Evolutionary conservation across 116 monocot species (phyloP), one percentile per base, ranked within the genome.

Genomic region (Trichopus zeylanicus): DNA sequence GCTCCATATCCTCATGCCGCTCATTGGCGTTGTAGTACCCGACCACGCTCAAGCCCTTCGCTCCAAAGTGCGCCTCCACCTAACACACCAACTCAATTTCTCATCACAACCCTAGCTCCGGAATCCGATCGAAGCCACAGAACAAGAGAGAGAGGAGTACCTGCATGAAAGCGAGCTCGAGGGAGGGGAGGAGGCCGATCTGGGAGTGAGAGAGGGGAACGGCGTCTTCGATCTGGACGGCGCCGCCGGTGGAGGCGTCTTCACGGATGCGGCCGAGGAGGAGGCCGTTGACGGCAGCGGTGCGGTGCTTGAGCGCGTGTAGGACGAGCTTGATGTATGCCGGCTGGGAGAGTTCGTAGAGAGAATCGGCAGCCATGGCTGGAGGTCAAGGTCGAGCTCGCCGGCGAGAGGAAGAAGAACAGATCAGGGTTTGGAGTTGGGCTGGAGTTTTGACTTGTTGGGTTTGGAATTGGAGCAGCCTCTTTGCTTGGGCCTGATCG

Each of bases 1-100:
- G 82, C 64, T 87, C 85, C 15, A 51, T 18, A 46, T 97, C 91
- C 26, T 80, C 82, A 37, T 73, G 54, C 31, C 91, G 58, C 65
- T 87, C 87, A 61, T 97, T 97, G 21, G 85, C 91, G 59, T 97
- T 84, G 51, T 91, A 97, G 71, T 91, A 91, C 9, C 97, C 97
- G 15, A 97, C 91, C 1, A 97, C 61, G 48, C 75, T 75, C 68
- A 91, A 52, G 0, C 84, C 91, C 29, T 68, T 46, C n/a, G n/a
- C 63, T 1, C 70, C 70, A 48, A 77, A 97, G 30, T 87, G 84
- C 59, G 91, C 91, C 73, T 97, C 97, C 11, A 85, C 87, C 87
- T 90, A 53, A 23, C 26, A 7, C 33, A 31, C 5, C 42, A 10
- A 28, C 29, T 6, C 46, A 22, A 49, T 49, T 22, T 8, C 4